Conservation (phyloP, 169 alveolate genomes). For the Plasmodium coatneyi region DNA sequence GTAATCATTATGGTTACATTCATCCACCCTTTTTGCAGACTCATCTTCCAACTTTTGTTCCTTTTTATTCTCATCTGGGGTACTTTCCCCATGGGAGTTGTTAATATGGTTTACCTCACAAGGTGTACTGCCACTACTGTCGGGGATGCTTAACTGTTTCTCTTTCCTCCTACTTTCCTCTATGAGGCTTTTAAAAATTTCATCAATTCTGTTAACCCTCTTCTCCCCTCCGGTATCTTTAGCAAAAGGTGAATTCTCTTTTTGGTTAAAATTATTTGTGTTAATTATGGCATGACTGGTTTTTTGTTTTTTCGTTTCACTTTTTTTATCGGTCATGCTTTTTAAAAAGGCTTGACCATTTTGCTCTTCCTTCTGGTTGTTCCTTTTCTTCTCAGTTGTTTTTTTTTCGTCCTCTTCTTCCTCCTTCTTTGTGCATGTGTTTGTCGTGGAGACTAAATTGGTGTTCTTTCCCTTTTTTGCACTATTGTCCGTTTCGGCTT, state of each 20-base stretch:
- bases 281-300: neutral
- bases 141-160: neutral
- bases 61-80: neutral
- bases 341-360: neutral
- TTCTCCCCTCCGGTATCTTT: constrained; percentile 5
- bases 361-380: neutral
- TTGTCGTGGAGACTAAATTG: neutral
- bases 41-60: neutral
- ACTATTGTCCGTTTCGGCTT: neutral
- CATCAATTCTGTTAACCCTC: constrained; percentile 67
- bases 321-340: neutral
- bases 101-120: neutral
- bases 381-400: neutral
- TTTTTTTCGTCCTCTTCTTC: neutral
- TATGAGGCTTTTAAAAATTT: constrained; percentile 58
- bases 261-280: neutral
- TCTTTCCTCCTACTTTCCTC: constrained; percentile 49
- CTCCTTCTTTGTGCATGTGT: neutral
- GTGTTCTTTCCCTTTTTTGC: neutral
- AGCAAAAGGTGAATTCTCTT: neutral
- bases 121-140: neutral
- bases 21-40: neutral
- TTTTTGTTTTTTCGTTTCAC: constrained; percentile 25
- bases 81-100: neutral
- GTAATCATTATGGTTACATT: neutral